Base-by-base conservation (phyloP, 2,329 filamentous ascomycete genomes). In the Dryadomyces sulphureus region DNA sequence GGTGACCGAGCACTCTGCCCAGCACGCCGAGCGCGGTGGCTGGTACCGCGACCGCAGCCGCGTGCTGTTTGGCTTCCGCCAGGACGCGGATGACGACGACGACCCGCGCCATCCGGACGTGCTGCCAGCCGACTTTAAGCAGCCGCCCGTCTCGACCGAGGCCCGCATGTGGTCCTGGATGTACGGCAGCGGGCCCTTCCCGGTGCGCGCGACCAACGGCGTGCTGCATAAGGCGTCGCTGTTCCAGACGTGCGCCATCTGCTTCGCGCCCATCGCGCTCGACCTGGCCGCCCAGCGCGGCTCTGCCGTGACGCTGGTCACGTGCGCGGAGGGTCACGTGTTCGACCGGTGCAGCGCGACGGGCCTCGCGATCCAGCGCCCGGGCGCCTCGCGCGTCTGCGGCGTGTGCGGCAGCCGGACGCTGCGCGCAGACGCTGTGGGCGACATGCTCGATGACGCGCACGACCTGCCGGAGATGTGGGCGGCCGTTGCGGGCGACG, bases 121-220 rank as follows among this genome's bases (percentile, higher is more conserved):
- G 19, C 7, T 20, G 38, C 38, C 25, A 17, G 6, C 34, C 43
- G 11, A n/a, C 16, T 43, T 32, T 32, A 2, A 17, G 17, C 36
- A 7, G 1, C 40, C 45, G 6, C 19, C 43, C 38, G n/a, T 32
- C 14, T 51, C 52, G 14, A 49, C 73, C 2, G 75, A 79, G 55
- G 74, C 66, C 0, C 60, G 61, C 34, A 62, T 72, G 39, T 77
- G 73, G 67, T 69, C 77, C 50, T 75, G 70, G 66, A 73, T 77
- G 68, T 77, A 78, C 53, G 73, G 71, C 17, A 60, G 60, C n/a
- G 70, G 69, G 0, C 60, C 63, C 0, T 4, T 14, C 4, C 60
- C 64, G 17, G 34, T 39, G 34, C 32, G 17, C 38, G 53, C 52
- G 27, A 42, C 43, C 14, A 34, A 7, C 24, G 24, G 7, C 22